phyloP scores from a whole-genome alignment of 805 yeast genomes.

The Candida chilensis region DNA sequence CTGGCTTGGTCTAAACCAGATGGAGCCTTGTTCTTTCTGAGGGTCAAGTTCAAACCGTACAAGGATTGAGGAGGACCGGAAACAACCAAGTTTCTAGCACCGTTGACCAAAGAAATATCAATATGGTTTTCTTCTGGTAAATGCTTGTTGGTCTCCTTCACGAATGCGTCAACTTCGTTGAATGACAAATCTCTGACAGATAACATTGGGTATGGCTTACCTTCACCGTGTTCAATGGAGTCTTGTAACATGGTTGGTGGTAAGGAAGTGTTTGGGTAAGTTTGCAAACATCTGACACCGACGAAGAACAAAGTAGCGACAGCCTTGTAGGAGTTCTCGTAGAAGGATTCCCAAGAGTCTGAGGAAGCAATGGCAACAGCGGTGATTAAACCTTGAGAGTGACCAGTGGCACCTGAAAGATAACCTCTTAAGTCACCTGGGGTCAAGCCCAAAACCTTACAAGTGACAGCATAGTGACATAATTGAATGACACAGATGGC shows the following conservation, averaged over 20 bases:
- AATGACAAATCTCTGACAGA: constrained; percentile 82
- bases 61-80: constrained; percentile 98
- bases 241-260: constrained; percentile 92
- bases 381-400: constrained; percentile 86
- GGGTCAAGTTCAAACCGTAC: constrained; percentile 86
- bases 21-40: constrained; percentile 92
- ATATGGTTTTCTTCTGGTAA: constrained; percentile 88
- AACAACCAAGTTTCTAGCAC: constrained; percentile 91
- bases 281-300: constrained; percentile 85
- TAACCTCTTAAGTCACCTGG: constrained; percentile 80
- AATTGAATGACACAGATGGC: constrained; percentile 92
- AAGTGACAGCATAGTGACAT: constrained; percentile 85
- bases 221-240: constrained; percentile 89
- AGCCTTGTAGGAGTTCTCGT: constrained; percentile 63
- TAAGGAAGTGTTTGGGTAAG: constrained; percentile 87
- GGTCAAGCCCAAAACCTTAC: constrained; percentile 72
- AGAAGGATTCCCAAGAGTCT: constrained; percentile 80
- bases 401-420: constrained; percentile 77
- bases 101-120: constrained; percentile 84
- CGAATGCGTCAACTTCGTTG: constrained; percentile 69
- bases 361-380: constrained; percentile 83
- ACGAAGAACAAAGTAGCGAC: constrained; percentile 82
- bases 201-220: constrained; percentile 96
- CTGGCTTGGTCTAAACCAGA: constrained; percentile 93
- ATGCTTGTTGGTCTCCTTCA: constrained; percentile 85